Conservation (phyloP, 2,329 filamentous ascomycete species). For the Talaromyces sp. region DNA sequence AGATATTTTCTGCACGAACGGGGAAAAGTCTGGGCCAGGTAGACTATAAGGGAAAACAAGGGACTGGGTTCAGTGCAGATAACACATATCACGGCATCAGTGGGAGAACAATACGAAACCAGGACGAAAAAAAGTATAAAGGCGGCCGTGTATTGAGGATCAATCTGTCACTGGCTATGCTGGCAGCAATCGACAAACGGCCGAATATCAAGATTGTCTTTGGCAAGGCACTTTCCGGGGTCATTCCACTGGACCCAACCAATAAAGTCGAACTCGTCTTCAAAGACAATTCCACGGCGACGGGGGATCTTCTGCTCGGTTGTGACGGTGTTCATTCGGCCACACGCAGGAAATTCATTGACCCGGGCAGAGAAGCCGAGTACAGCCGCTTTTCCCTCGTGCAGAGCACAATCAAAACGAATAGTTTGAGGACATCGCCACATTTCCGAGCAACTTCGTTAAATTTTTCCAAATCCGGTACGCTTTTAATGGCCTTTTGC, state of each 20-base stretch:
- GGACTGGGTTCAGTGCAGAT: conserved; percentile 28
- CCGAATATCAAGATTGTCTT: conserved; percentile 37
- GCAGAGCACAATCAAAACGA: conserved; percentile 28
- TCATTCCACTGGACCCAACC: conserved; percentile 15
- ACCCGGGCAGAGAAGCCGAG: conserved; percentile 29
- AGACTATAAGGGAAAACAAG: conserved; percentile 33
- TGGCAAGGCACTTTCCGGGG: conserved; percentile 36
- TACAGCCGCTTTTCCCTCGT: conserved; percentile 41
- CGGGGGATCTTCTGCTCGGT: conserved; percentile 34
- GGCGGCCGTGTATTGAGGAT: conserved; percentile 40
- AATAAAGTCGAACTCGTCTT: conserved; percentile 21
- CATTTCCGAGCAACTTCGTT: conserved; percentile 39
- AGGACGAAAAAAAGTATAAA: conserved; percentile 27
- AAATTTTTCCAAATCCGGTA: conserved; percentile 36
- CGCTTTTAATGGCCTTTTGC: conserved; percentile 37
- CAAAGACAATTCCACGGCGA: conserved; percentile 29
- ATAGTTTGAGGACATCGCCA: conserved; percentile 19
- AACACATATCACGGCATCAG: neutral
- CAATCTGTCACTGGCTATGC: conserved; percentile 37
- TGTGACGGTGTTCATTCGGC: conserved; percentile 41
- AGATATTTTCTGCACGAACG: conserved; percentile 38
- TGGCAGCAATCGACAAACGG: conserved; percentile 32
- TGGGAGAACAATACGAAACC: neutral
- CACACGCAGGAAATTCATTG: conserved; percentile 32
- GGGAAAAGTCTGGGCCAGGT: conserved; percentile 34